A percentile compares a stretch with the other conserved stretches of the same genome.
Conservation (phyloP, 2,329 filamentous ascomycete genomes). For the Talaromyces funiculosus region DNA sequence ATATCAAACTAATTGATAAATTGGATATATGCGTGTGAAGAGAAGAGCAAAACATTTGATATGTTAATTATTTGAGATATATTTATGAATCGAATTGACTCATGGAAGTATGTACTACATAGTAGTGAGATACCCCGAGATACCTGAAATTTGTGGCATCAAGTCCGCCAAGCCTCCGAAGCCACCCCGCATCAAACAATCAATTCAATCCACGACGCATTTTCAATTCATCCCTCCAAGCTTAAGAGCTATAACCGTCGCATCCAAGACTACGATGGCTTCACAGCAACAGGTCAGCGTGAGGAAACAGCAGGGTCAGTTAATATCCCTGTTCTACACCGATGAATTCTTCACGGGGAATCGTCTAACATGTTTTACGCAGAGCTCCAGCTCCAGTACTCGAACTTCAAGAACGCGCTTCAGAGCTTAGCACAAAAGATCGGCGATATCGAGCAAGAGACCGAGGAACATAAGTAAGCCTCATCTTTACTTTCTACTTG, state of each 20-base stretch:
- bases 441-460: slow-evolving; percentile 93
- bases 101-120: too few species aligned
- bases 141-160: background rate
- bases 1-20: background rate
- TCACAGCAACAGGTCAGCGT: slow-evolving; percentile 36
- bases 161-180: background rate
- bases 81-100: background rate
- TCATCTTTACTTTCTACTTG: slow-evolving; percentile 10
- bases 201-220: slow-evolving; percentile 13
- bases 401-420: slow-evolving; percentile 61
- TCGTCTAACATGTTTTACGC: background rate
- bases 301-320: slow-evolving; percentile 45
- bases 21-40: background rate
- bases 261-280: slow-evolving; percentile 25
- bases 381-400: slow-evolving; percentile 48
- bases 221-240: background rate
- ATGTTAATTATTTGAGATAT: background rate
- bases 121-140: too few species aligned
- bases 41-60: background rate
- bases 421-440: slow-evolving; percentile 95
- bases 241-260: background rate
- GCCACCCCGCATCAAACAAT: slow-evolving; percentile 4
- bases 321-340: background rate
- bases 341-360: too few species aligned
- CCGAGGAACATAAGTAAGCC: slow-evolving; percentile 97